These are phyloP conservation scores for Moricandia arvensis DNA, from an alignment of 345 rosid species.

Conservation along the genomic window DNA sequence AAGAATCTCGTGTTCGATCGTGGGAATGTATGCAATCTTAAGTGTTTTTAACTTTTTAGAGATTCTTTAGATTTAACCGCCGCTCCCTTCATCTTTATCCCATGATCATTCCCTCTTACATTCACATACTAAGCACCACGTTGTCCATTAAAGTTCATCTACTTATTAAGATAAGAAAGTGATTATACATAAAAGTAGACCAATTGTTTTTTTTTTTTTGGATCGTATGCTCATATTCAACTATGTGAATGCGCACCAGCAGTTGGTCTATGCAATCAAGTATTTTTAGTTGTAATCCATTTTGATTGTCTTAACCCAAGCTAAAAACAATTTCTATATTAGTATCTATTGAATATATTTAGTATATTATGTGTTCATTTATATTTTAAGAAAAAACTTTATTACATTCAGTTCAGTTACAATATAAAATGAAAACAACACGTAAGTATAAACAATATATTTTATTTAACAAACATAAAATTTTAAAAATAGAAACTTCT, in stretches of 20 bases:
- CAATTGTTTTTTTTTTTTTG: not conserved
- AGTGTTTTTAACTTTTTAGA: conserved; percentile 11
- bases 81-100: conserved; percentile 38
- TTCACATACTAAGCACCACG: conserved; percentile 20
- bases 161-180: not conserved
- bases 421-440: too few relatives aligned
- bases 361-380: too few relatives aligned
- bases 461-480: not conserved
- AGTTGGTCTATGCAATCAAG: not conserved
- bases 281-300: not conserved
- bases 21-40: conserved; percentile 3
- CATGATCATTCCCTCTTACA: conserved; percentile 17
- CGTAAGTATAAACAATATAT: too few relatives aligned
- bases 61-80: conserved; percentile 18
- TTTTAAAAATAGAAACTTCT: too few relatives aligned
- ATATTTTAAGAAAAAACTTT: too few relatives aligned
- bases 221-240: not conserved
- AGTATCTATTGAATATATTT: not conserved
- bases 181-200: not conserved
- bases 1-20: conserved; percentile 29
- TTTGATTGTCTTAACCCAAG: not conserved
- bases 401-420: too few relatives aligned
- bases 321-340: not conserved
- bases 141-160: not conserved
- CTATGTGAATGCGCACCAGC: not conserved